phyloP scores from a whole-genome alignment of 2,329 filamentous ascomycete genomes.

The Curvularia lunata region DNA sequence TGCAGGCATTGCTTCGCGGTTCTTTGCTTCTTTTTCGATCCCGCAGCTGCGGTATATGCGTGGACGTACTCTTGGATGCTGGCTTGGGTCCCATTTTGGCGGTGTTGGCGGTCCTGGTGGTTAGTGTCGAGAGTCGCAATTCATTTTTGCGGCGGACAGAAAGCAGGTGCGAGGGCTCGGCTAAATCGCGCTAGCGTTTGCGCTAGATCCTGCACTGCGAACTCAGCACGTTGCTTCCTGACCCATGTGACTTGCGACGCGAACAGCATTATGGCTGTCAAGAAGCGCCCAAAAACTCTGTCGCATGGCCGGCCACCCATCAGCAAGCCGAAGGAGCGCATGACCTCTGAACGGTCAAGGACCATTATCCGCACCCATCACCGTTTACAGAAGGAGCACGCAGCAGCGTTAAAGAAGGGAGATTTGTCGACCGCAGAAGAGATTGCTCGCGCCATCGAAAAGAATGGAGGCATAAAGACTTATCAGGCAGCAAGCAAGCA shows the following conservation, averaged over 20 bases:
- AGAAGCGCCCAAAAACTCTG: conserved; percentile 43
- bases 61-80: conserved; percentile 46
- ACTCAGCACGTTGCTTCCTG: conserved; percentile 21
- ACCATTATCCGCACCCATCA: conserved; percentile 67
- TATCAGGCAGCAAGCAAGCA: conserved; percentile 69
- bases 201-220: conserved; percentile 18
- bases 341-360: conserved; percentile 65
- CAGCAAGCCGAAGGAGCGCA: conserved; percentile 38
- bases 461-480: conserved; percentile 63
- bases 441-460: conserved; percentile 59
- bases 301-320: conserved; percentile 45
- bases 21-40: conserved; percentile 18
- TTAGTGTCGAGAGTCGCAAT: conserved; percentile 41
- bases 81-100: conserved; percentile 51
- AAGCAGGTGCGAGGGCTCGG: conserved; percentile 24
- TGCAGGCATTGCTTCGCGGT: conserved; percentile 15
- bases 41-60: conserved; percentile 15
- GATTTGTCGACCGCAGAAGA: conserved; percentile 50
- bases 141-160: conserved; percentile 11
- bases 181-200: conserved; percentile 24
- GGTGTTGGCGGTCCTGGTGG: conserved; percentile 43
- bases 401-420: conserved; percentile 56
- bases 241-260: conserved; percentile 8
- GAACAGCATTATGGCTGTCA: conserved; percentile 35
- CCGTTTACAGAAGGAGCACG: conserved; percentile 63